These are phyloP conservation scores for Inga oerstediana DNA, from an alignment of 306 rosid species.

Conservation along the genomic window DNA sequence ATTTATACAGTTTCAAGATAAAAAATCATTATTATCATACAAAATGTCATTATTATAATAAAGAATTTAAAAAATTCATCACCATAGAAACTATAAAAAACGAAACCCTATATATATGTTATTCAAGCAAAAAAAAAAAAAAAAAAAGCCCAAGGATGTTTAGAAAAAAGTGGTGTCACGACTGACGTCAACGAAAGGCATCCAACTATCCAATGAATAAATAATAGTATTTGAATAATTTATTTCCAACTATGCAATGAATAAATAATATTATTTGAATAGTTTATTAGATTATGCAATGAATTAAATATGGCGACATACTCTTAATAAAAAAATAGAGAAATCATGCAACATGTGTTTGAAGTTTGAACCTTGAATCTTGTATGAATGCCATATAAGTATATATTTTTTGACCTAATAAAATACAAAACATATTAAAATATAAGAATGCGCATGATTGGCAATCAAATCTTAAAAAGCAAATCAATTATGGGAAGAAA, in stretches of 20 bases:
- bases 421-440: not conserved
- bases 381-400: not conserved
- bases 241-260: not conserved
- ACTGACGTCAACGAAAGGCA: not conserved
- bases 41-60: not conserved
- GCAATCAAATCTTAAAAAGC: not conserved
- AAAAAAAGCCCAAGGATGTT: not conserved
- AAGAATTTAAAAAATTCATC: not conserved
- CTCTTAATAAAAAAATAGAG: not conserved
- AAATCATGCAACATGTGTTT: not conserved
- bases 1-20: not conserved
- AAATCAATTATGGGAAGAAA: not conserved
- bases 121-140: no score
- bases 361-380: not conserved
- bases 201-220: not conserved
- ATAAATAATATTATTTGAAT: not conserved
- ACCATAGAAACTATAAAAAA: no score
- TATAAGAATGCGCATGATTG: not conserved
- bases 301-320: not conserved
- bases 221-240: not conserved
- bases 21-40: not conserved
- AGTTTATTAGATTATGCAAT: not conserved
- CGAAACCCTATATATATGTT: not conserved
- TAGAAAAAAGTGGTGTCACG: not conserved
- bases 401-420: not conserved